phyloP scores from a whole-genome alignment of 1,284 basidiomycete genomes.

The Ganoderma multipileum region DNA sequence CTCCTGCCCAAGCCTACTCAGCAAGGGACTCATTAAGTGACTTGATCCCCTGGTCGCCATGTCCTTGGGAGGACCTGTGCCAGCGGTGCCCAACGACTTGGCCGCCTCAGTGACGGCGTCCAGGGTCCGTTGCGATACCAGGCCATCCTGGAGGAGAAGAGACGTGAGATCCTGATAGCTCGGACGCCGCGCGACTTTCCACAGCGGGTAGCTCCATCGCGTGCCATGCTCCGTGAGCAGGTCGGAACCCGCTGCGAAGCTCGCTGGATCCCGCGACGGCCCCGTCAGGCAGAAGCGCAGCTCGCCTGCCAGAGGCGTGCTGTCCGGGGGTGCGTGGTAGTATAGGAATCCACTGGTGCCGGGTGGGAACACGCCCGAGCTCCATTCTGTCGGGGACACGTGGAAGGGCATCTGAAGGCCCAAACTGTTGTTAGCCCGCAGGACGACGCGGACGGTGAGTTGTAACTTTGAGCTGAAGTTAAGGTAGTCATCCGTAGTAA shows the following conservation, averaged over 20 bases:
- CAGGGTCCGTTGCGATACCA: background rate
- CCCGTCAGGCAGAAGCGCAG: background rate
- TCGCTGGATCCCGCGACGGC: background rate
- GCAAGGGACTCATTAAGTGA: background rate
- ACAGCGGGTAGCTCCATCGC: background rate
- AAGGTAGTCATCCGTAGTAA: constrained; percentile 35
- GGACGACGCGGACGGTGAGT: too few species aligned
- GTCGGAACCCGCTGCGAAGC: background rate
- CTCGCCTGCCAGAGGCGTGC: background rate
- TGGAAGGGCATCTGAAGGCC: too few species aligned
- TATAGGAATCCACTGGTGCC: background rate
- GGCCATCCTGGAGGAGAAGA: background rate
- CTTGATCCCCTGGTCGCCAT: too few species aligned
- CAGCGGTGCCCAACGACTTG: too few species aligned
- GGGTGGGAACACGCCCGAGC: background rate
- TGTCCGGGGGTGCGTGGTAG: background rate
- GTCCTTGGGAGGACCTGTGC: too few species aligned
- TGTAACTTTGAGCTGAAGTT: constrained; percentile 27
- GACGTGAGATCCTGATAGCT: too few species aligned
- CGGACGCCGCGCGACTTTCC: background rate
- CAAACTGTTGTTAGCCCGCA: too few species aligned
- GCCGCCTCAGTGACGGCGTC: background rate
- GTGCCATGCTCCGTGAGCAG: background rate
- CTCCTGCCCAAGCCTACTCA: background rate
- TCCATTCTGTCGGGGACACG: too few species aligned